These are phyloP conservation scores for Leccinum fallax DNA, from an alignment of 1,284 basidiomycete species.

Conservation along the genomic window DNA sequence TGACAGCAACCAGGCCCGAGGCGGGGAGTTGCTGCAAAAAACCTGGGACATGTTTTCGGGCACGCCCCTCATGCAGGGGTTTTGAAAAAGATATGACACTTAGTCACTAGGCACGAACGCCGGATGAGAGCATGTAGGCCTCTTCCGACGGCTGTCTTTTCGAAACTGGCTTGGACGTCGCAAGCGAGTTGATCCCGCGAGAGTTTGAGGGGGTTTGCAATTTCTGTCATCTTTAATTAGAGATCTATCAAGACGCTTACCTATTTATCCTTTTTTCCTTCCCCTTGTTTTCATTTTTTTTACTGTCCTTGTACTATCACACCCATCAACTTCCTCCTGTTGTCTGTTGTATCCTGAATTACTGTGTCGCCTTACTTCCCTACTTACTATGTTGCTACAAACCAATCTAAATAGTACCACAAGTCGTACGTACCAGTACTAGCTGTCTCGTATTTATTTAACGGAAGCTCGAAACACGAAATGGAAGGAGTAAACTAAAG, in stretches of 20 bases:
- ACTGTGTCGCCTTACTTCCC: neutral
- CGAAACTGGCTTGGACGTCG: neutral
- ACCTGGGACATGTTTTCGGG: slow-evolving; percentile 28
- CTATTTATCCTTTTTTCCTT: neutral
- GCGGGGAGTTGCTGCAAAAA: slow-evolving; percentile 25
- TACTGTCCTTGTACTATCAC: neutral
- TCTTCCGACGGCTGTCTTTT: neutral
- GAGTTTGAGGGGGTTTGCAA: neutral
- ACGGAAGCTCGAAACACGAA: neutral
- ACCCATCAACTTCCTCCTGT: neutral
- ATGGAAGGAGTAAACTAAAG: neutral
- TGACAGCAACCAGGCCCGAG: slow-evolving; percentile 11
- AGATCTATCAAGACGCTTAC: neutral
- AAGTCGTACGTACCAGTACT: neutral
- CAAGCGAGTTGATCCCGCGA: neutral
- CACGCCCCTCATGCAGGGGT: slow-evolving; percentile 9
- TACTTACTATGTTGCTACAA: neutral
- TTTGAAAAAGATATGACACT: slow-evolving; percentile 8
- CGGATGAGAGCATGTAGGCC: neutral
- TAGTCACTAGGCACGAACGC: neutral
- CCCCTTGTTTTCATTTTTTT: neutral
- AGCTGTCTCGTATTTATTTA: neutral
- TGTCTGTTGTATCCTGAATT: neutral
- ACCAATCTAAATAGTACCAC: neutral
- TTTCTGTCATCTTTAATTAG: neutral